A percentile compares a stretch with the other conserved stretches of the same genome.
Evolutionary conservation across 345 rosid species (phyloP).

Genomic region (Sonneratia caseolaris): DNA sequence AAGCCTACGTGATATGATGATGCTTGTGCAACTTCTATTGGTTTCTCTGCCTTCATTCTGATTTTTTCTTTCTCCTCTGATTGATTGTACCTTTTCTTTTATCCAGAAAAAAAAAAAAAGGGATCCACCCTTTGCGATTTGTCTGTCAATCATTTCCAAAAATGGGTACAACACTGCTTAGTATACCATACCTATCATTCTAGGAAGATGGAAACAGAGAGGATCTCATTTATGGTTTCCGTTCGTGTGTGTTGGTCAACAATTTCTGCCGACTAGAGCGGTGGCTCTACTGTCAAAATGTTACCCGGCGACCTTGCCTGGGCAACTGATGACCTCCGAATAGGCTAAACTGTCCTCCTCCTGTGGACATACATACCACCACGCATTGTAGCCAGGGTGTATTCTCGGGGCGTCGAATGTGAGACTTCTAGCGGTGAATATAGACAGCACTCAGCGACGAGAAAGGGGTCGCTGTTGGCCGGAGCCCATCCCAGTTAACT

Average conservation of each 20-base stretch:
- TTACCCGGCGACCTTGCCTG: too few relatives aligned
- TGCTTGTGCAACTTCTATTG: neutral
- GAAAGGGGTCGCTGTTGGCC: neutral
- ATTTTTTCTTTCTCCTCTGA: neutral
- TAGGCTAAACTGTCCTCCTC: neutral
- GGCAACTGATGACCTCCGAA: too few relatives aligned
- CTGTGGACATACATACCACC: neutral
- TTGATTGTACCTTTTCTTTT: neutral
- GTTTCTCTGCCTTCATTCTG: neutral
- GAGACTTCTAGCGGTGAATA: neutral
- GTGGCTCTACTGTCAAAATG: too few relatives aligned
- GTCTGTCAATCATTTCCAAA: neutral
- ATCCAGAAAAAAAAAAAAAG: too few relatives aligned
- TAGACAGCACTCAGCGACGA: neutral
- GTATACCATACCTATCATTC: neutral
- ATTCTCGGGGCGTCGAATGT: neutral
- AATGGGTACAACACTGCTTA: neutral
- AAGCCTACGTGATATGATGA: neutral
- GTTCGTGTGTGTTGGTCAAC: neutral
- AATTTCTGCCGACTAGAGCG: too few relatives aligned
- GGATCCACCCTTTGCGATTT: neutral
- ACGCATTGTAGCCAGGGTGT: constrained; percentile 7
- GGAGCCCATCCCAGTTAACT: too few relatives aligned
- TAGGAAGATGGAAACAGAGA: neutral
- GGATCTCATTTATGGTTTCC: neutral